Conservation (phyloP, 2,329 filamentous ascomycete genomes). For the Pseudogymnoascus sp. region DNA sequence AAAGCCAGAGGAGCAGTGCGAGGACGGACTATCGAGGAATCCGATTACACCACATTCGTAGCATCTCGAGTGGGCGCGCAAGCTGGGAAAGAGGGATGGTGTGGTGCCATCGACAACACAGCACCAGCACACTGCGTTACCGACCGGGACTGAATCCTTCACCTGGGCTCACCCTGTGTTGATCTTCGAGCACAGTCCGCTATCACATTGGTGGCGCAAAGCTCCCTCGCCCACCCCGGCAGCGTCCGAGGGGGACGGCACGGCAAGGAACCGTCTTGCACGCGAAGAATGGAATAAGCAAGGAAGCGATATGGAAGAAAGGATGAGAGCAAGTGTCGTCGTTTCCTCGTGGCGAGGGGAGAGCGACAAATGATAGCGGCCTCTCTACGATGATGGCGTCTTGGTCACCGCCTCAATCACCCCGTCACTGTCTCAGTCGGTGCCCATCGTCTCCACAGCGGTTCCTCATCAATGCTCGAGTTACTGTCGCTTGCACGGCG, state of each 20-base stretch:
- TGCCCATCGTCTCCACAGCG: not conserved
- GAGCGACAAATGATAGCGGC: not conserved
- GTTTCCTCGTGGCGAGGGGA: not conserved
- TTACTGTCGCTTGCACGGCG: not conserved
- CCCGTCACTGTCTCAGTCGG: not conserved
- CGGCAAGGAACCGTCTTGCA: not conserved
- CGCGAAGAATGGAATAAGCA: not conserved
- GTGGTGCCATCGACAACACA: not conserved
- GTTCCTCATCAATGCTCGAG: not conserved
- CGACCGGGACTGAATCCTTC: not conserved
- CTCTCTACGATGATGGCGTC: not conserved
- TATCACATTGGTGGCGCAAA: not conserved
- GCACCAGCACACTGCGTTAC: not conserved
- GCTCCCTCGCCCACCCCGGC: not conserved
- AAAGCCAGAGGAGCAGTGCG: no score
- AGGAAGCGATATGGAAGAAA: slow-evolving; percentile 2
- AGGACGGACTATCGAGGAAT: not conserved
- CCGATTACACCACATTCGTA: not conserved
- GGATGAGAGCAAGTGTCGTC: not conserved
- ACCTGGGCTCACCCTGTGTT: slow-evolving; percentile 1
- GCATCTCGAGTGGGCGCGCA: not conserved
- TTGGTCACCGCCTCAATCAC: not conserved
- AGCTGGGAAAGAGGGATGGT: not conserved
- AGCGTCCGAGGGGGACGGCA: not conserved
- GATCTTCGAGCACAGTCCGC: not conserved